Percentiles rank a stretch among this genome's conserved stretches.
Evolutionary conservation across 2,329 filamentous ascomycete species (phyloP).

Genomic region (Cercospora brassicicola): DNA sequence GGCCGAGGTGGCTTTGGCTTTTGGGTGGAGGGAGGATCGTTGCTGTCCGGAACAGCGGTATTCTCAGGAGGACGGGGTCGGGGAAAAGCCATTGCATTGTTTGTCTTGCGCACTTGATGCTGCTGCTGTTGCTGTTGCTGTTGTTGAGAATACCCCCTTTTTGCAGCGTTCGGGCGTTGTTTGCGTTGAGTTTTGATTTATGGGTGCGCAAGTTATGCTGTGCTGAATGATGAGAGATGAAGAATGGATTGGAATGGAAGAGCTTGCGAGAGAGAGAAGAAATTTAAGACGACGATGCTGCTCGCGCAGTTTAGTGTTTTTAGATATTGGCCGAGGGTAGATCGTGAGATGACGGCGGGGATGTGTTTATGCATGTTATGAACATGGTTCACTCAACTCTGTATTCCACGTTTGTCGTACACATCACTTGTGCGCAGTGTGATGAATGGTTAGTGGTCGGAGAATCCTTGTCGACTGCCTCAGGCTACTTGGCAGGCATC

Average conservation of each 20-base stretch:
- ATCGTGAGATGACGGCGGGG: neutral
- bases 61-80: neutral
- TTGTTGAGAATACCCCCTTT: constrained; percentile 8
- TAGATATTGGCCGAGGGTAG: neutral
- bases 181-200: too few species aligned
- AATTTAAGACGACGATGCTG: constrained; percentile 3
- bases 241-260: too few species aligned
- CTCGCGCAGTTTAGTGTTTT: constrained; percentile 7
- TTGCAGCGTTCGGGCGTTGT: constrained; percentile 12
- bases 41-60: constrained; percentile 5
- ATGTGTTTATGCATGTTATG: neutral
- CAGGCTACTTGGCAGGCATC: neutral
- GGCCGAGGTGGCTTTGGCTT: constrained; percentile 5
- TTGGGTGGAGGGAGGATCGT: neutral
- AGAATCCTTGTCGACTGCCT: neutral
- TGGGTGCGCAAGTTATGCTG: too few species aligned
- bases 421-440: too few species aligned
- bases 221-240: constrained; percentile 1
- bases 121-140: neutral
- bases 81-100: constrained; percentile 8
- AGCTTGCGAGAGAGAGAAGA: neutral
- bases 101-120: neutral
- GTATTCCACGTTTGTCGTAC: neutral
- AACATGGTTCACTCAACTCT: neutral
- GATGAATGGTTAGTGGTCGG: too few species aligned